A percentile compares a stretch with the other conserved stretches of the same genome.
Evolutionary conservation across 257 asterid species (phyloP).

Genomic region (Solanum pennellii): DNA sequence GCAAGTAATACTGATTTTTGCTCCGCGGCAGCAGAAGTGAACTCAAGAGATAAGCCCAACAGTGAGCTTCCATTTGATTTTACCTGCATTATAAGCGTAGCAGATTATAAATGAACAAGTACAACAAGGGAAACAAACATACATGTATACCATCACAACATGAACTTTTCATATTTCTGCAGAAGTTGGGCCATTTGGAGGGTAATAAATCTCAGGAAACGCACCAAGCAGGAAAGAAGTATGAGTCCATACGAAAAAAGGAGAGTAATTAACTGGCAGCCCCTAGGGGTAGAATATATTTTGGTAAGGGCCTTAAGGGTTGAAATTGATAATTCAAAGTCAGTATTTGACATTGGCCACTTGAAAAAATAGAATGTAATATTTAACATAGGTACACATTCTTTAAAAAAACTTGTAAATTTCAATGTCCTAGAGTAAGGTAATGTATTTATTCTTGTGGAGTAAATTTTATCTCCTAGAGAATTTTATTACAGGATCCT

Average conservation of each 20-base stretch:
- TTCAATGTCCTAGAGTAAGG: neutral
- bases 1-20: conserved; percentile 48
- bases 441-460: neutral
- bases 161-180: neutral
- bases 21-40: conserved; percentile 27
- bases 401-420: neutral
- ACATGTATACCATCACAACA: neutral
- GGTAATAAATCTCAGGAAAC: neutral
- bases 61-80: conserved; percentile 48
- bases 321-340: neutral
- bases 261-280: neutral
- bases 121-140: neutral
- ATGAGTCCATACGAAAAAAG: neutral
- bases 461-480: neutral
- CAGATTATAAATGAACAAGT: neutral
- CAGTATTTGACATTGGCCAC: neutral
- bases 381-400: neutral
- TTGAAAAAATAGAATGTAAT: neutral
- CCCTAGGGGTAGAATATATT: neutral
- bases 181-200: neutral
- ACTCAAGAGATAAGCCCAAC: conserved; percentile 51
- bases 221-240: neutral
- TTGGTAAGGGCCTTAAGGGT: neutral
- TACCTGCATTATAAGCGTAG: conserved; percentile 33
- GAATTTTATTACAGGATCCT: neutral